Evolutionary conservation across 257 asterid genomes (phyloP).

Genomic region (Anisodus tanguticus): DNA sequence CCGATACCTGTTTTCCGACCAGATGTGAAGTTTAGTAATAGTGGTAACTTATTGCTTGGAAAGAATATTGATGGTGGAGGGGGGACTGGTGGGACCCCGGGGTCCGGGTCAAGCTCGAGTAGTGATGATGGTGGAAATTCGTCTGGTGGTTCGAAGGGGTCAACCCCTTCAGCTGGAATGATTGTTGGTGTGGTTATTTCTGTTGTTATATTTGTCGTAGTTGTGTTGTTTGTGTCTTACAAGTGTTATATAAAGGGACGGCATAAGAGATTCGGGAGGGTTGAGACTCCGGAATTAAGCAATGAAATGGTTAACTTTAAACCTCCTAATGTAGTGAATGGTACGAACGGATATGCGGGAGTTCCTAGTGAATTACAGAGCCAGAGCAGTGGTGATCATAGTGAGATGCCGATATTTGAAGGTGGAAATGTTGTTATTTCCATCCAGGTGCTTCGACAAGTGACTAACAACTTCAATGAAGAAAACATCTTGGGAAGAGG

Average conservation of each 20-base stretch:
- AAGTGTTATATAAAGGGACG: constrained; percentile 65
- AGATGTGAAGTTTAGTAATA: constrained; percentile 44
- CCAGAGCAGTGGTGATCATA: constrained; percentile 80
- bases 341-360: constrained; percentile 52
- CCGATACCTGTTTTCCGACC: constrained; percentile 51
- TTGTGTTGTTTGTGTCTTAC: constrained; percentile 66
- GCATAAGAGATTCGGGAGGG: constrained; percentile 52
- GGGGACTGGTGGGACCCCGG: constrained; percentile 49
- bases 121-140: constrained; percentile 34
- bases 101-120: constrained; percentile 44
- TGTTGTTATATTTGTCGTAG: constrained; percentile 57
- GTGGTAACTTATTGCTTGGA: constrained; percentile 70
- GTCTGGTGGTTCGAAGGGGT: constrained; percentile 48
- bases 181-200: constrained; percentile 74
- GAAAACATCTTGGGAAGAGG: constrained; percentile 83
- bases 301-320: constrained; percentile 48
- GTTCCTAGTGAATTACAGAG: constrained; percentile 65
- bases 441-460: constrained; percentile 80
- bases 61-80: constrained; percentile 44
- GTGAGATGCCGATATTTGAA: constrained; percentile 64
- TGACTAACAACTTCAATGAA: constrained; percentile 73
- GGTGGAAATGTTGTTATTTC: constrained; percentile 83
- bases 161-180: constrained; percentile 61
- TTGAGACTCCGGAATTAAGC: constrained; percentile 64
- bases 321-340: constrained; percentile 36